Percentiles rank a stretch among this genome's conserved stretches.
Evolutionary conservation across 805 yeast genomes (phyloP).

Genomic region (Diddensiella transvaalensis): DNA sequence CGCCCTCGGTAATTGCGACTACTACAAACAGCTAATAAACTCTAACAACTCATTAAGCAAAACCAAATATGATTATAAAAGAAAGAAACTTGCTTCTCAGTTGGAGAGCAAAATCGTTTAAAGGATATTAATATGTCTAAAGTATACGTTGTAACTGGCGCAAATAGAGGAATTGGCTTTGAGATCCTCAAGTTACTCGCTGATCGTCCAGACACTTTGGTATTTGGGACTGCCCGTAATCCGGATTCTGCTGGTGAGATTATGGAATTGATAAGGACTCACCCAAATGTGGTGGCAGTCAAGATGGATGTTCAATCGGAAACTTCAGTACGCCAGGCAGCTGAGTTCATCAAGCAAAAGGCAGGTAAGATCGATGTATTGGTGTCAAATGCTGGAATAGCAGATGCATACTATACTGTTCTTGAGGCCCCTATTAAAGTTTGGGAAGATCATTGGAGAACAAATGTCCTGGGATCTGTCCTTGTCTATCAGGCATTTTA

Average conservation of each 20-base stretch:
- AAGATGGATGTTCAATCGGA: slow-evolving; percentile 25
- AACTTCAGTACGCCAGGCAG: slow-evolving; percentile 21
- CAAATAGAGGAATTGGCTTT: slow-evolving; percentile 36
- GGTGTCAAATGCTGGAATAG: slow-evolving; percentile 30
- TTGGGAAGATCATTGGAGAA: slow-evolving; percentile 19
- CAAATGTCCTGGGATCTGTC: slow-evolving; percentile 30
- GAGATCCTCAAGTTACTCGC: slow-evolving; percentile 31
- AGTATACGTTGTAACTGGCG: slow-evolving; percentile 36
- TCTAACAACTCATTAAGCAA: no score
- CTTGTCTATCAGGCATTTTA: slow-evolving; percentile 21
- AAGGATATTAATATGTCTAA: no score
- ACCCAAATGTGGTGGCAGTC: slow-evolving; percentile 26
- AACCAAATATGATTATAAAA: no score
- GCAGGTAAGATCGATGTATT: slow-evolving; percentile 29
- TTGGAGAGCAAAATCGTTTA: no score
- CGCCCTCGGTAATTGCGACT: no score
- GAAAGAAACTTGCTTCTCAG: no score
- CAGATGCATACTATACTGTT: background rate
- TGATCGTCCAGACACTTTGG: slow-evolving; percentile 22
- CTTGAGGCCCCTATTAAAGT: background rate
- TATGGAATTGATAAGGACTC: slow-evolving; percentile 7
- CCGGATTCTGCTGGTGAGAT: slow-evolving; percentile 16
- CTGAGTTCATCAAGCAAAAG: slow-evolving; percentile 13
- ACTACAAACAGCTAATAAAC: no score
- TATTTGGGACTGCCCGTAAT: slow-evolving; percentile 27